A percentile compares a stretch with the other conserved stretches of the same genome.
Evolutionary conservation across 192 early-diverging fungal species (phyloP).

Genomic region (Podila verticillata): DNA sequence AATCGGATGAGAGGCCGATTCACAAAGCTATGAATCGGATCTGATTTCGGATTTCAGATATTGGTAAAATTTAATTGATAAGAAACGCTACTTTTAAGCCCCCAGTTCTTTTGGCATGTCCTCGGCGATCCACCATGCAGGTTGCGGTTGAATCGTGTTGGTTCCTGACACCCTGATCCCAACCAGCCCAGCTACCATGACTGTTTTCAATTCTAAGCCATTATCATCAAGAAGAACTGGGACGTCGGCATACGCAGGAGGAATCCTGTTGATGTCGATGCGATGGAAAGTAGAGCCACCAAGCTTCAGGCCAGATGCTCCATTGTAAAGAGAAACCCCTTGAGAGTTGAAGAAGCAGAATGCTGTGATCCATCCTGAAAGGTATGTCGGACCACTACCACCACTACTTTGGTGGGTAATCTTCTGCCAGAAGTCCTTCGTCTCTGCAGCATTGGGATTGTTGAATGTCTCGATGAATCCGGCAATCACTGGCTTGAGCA

Average conservation of each 20-base stretch:
- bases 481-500: slow-evolving; percentile 9
- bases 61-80: too few species aligned
- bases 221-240: slow-evolving; percentile 12
- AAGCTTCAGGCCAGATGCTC: neutral
- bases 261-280: neutral
- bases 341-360: slow-evolving; percentile 11
- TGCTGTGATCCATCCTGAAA: slow-evolving; percentile 21
- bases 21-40: too few species aligned
- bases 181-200: slow-evolving; percentile 15
- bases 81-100: too few species aligned
- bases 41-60: too few species aligned
- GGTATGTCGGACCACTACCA: slow-evolving; percentile 10
- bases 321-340: slow-evolving; percentile 1
- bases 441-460: slow-evolving; percentile 3
- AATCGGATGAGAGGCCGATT: too few species aligned
- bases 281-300: slow-evolving; percentile 5
- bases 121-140: slow-evolving; percentile 14
- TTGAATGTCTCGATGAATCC: slow-evolving; percentile 15
- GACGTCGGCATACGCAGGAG: slow-evolving; percentile 8
- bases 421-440: slow-evolving; percentile 12
- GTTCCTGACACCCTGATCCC: slow-evolving; percentile 2
- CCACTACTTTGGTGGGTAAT: neutral
- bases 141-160: slow-evolving; percentile 5
- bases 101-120: too few species aligned
- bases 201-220: neutral